Base-by-base conservation (phyloP, 163 green algal genomes). In the Scenedesmus sp. region DNA sequence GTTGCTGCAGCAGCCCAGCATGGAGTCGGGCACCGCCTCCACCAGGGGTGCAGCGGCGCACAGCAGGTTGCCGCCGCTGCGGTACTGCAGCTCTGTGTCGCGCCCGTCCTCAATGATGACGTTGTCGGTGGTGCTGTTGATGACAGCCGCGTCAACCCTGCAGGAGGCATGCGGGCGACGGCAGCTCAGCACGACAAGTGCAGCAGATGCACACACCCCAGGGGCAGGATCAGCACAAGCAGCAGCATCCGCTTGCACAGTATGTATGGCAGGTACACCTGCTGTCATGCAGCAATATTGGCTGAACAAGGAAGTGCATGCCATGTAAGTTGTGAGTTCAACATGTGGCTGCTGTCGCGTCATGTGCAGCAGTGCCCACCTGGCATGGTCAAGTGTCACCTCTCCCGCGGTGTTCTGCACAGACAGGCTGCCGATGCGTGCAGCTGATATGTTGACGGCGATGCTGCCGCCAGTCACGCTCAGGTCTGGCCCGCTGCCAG, bases 101-200 rank as follows among this genome's bases (percentile, higher is more conserved):
- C 89, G 70, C 13, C 85, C 49, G 73, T 92, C 89, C 61, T 92
- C 89, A 79, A 92, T 90, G 18, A 92, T 24, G 24, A 92, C 43
- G 51, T 92, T 83, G 82, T 92, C 82, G 30, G 59, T 61, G 24
- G 79, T 78, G 82, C 51, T 81, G 80, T 89, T 89, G 79, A 92
- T 70, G 35, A 68, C 46, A 3, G 46, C 79, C n/a, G 44, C n/a
- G 56, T 92, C 88, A 35, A 92, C 26, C 80, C 88, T 92, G 88
- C 79, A 91, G 72, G 46, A 35, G 59, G 16, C 59, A 72, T 72
- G 59, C 22, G 1, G 51, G 6, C 16, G 18, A 24, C 59, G 24
- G 22, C 59, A 72, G 16, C 59, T 35, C 59, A 72, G 22, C 59
- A 33, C 16, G 24, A 1, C 10, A 2, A 72, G 35, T 33, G 22